Conservation (phyloP, 257 asterid species). For the Ehretia macrophylla region DNA sequence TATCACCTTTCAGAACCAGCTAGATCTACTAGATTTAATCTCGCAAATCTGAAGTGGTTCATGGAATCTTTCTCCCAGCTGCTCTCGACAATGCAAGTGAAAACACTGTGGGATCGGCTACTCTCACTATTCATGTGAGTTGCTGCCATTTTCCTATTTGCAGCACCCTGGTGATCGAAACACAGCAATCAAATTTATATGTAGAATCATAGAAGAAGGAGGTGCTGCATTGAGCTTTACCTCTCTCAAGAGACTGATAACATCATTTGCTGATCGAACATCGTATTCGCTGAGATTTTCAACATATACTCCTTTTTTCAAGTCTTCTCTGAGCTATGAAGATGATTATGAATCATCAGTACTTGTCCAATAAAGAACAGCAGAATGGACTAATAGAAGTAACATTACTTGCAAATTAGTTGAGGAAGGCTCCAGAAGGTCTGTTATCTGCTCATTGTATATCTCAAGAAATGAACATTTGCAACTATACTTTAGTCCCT, state of each 20-base stretch:
- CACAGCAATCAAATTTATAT: slow-evolving; percentile 18
- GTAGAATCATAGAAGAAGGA: slow-evolving; percentile 11
- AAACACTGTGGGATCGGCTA: slow-evolving; percentile 89
- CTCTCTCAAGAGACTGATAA: slow-evolving; percentile 63
- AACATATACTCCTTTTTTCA: slow-evolving; percentile 77
- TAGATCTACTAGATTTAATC: slow-evolving; percentile 76
- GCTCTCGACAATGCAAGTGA: slow-evolving; percentile 80
- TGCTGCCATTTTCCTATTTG: slow-evolving; percentile 80
- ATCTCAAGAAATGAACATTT: slow-evolving; percentile 87
- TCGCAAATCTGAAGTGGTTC: slow-evolving; percentile 76
- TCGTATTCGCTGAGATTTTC: slow-evolving; percentile 71
- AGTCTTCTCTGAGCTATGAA: slow-evolving; percentile 78
- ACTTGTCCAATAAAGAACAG: not conserved
- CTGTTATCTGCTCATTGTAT: slow-evolving; percentile 87
- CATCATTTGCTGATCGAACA: slow-evolving; percentile 63
- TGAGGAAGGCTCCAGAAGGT: slow-evolving; percentile 86
- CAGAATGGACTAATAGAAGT: slow-evolving; percentile 12
- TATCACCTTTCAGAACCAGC: slow-evolving; percentile 94
- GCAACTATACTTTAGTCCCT: slow-evolving; percentile 72
- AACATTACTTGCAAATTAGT: slow-evolving; percentile 65
- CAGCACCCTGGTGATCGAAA: slow-evolving; percentile 55
- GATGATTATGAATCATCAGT: not conserved
- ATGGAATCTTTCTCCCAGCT: slow-evolving; percentile 79
- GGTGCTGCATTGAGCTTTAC: slow-evolving; percentile 38
- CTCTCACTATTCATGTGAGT: slow-evolving; percentile 86